Conservation (phyloP, 2,329 filamentous ascomycete genomes). For the Aspergillus brunneoviolaceus region DNA sequence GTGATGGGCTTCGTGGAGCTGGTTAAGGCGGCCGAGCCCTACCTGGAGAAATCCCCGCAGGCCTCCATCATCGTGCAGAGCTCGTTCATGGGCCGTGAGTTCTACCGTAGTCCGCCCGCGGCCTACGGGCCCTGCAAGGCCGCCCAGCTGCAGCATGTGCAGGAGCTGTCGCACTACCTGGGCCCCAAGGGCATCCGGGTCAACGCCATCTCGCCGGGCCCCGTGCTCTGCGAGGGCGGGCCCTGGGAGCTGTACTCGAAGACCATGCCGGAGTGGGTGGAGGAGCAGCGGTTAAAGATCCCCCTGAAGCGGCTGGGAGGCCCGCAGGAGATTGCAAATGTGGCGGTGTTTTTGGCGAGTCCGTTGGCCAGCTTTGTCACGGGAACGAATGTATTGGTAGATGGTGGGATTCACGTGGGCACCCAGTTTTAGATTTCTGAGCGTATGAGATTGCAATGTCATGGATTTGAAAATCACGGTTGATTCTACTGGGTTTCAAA, state of each 20-base stretch:
- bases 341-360: constrained; percentile 27
- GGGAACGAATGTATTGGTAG: constrained; percentile 19
- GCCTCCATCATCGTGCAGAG: constrained; percentile 22
- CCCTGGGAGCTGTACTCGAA: constrained; percentile 16
- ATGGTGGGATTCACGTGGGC: constrained; percentile 18
- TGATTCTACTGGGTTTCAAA: too few relatives aligned
- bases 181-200: constrained; percentile 27
- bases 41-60: constrained; percentile 16
- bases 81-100: constrained; percentile 24
- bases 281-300: constrained; percentile 20
- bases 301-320: constrained; percentile 20
- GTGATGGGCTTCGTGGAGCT: constrained; percentile 23
- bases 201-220: constrained; percentile 31
- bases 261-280: constrained; percentile 19
- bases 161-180: constrained; percentile 24
- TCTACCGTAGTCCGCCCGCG: constrained; percentile 22
- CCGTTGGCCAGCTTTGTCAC: constrained; percentile 16
- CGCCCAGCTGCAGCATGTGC: constrained; percentile 25
- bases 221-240: constrained; percentile 19
- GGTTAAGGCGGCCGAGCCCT: constrained; percentile 15
- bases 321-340: constrained; percentile 24
- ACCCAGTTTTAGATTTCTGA: too few relatives aligned
- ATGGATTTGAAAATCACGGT: too few relatives aligned
- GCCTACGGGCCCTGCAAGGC: constrained; percentile 24
- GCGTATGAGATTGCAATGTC: too few relatives aligned